Conservation (phyloP, 2,329 filamentous ascomycete species). For the Neocucurbitaria cava region DNA sequence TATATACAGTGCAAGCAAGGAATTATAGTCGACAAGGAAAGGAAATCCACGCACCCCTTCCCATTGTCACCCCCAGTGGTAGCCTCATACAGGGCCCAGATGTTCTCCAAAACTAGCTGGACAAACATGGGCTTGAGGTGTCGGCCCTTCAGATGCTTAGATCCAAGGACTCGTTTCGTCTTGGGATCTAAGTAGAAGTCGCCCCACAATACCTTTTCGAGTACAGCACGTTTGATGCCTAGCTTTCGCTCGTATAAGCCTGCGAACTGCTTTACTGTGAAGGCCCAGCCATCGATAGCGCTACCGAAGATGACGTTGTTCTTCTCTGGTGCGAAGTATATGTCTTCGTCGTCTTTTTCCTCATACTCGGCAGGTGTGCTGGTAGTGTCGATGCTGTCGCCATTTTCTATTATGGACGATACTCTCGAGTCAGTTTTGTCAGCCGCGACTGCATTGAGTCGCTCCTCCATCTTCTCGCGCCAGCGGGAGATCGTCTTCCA, state of each 20-base stretch:
- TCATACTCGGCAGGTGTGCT: conserved; percentile 70
- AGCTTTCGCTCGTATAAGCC: conserved; percentile 95
- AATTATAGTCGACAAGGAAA: conserved; percentile 38
- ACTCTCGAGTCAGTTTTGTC: conserved; percentile 65
- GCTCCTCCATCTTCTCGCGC: conserved; percentile 90
- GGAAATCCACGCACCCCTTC: conserved; percentile 70
- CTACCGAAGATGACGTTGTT: conserved; percentile 99
- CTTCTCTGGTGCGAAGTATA: conserved; percentile 97
- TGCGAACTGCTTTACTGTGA: conserved; percentile 94
- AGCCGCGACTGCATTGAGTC: conserved; percentile 73
- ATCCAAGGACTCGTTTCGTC: conserved; percentile 88
- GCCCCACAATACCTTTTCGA: conserved; percentile 97
- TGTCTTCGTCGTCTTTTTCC: conserved; percentile 92
- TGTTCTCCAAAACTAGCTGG: conserved; percentile 90
- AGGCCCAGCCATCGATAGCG: conserved; percentile 98
- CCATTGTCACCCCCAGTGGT: conserved; percentile 82
- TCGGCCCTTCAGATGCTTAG: conserved; percentile 91
- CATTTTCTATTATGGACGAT: conserved; percentile 58
- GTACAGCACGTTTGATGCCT: conserved; percentile 83
- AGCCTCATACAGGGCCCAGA: conserved; percentile 95
- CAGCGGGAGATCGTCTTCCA: conserved; percentile 98
- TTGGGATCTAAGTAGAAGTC: conserved; percentile 97
- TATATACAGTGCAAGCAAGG: conserved; percentile 41
- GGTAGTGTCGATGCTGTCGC: conserved; percentile 59
- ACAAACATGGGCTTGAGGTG: conserved; percentile 97